A percentile compares a stretch with the other conserved stretches of the same genome.
phyloP scores from a whole-genome alignment of 208 protist genomes.

The Crithidia expoeki region DNA sequence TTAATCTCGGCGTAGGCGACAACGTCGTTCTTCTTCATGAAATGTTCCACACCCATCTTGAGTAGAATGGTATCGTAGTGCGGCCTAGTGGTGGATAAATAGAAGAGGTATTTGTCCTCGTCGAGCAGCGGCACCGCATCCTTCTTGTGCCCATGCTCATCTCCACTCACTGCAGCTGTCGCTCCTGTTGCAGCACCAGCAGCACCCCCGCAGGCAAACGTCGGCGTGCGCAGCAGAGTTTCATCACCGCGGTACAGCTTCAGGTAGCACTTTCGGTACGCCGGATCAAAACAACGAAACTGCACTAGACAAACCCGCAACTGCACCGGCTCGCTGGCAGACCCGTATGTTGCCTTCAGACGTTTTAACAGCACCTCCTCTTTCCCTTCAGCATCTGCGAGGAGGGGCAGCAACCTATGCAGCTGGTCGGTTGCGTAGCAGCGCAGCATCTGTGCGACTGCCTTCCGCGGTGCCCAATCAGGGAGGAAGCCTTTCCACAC shows the following conservation, averaged over 20 bases:
- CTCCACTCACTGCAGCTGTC: neutral
- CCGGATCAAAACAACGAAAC: neutral
- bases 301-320: constrained; percentile 16
- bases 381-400: constrained; percentile 2
- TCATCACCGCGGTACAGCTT: constrained; percentile 20
- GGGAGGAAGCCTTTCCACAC: constrained; percentile 10
- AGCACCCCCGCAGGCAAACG: neutral
- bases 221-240: constrained; percentile 19
- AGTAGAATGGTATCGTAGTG: constrained; percentile 9
- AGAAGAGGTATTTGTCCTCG: constrained; percentile 19
- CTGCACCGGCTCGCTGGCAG: neutral
- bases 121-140: constrained; percentile 16
- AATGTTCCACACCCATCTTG: constrained; percentile 20
- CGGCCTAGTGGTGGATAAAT: constrained; percentile 11
- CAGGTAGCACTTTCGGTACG: constrained; percentile 6
- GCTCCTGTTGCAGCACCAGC: neutral
- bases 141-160: neutral
- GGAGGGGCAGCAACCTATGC: constrained; percentile 9
- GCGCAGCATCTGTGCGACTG: neutral
- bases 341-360: neutral
- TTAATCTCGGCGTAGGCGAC: constrained; percentile 26
- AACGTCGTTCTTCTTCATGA: constrained; percentile 24
- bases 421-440: constrained; percentile 28
- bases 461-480: constrained; percentile 7
- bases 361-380: constrained; percentile 7